phyloP scores from a whole-genome alignment of 805 yeast genomes.

The Candida stauntonica region DNA sequence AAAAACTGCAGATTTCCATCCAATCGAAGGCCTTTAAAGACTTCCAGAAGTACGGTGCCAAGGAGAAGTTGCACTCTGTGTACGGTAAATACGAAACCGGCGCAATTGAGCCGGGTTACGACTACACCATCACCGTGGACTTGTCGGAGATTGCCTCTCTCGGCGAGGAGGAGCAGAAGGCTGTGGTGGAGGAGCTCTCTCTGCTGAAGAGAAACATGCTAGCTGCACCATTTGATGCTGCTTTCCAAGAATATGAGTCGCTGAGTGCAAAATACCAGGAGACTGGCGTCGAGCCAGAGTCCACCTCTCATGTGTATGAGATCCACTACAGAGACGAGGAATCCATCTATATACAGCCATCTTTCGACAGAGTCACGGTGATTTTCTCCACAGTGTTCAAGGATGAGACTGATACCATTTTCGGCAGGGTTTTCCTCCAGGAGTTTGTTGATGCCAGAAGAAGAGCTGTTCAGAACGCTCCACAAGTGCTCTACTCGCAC shows the following conservation, averaged over 20 bases:
- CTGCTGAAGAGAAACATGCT: conserved; percentile 79
- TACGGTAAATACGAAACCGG: conserved; percentile 41
- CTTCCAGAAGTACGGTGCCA: conserved; percentile 61
- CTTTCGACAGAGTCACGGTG: conserved; percentile 94
- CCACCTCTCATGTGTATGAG: conserved; percentile 22
- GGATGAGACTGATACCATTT: conserved; percentile 93
- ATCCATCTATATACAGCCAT: conserved; percentile 83
- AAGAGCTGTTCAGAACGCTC: conserved; percentile 94
- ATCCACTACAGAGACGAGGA: conserved; percentile 92
- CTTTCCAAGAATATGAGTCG: conserved; percentile 73
- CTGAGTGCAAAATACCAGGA: conserved; percentile 35
- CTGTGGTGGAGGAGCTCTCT: conserved; percentile 60
- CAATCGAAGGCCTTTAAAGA: conserved; percentile 77
- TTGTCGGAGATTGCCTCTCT: conserved; percentile 35
- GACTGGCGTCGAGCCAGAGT: conserved; percentile 27
- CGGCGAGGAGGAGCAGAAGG: conserved; percentile 44
- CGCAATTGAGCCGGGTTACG: conserved; percentile 67
- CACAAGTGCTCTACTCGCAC: conserved; percentile 91
- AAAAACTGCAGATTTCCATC: conserved; percentile 60
- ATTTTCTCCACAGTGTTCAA: conserved; percentile 91
- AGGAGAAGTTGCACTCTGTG: conserved; percentile 45
- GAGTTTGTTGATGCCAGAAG: conserved; percentile 96
- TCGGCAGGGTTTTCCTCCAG: conserved; percentile 84
- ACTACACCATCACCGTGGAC: conserved; percentile 72
- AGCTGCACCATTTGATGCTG: conserved; percentile 89